Base-by-base conservation (phyloP, 441 rosid species). In the Manihot esculenta region DNA sequence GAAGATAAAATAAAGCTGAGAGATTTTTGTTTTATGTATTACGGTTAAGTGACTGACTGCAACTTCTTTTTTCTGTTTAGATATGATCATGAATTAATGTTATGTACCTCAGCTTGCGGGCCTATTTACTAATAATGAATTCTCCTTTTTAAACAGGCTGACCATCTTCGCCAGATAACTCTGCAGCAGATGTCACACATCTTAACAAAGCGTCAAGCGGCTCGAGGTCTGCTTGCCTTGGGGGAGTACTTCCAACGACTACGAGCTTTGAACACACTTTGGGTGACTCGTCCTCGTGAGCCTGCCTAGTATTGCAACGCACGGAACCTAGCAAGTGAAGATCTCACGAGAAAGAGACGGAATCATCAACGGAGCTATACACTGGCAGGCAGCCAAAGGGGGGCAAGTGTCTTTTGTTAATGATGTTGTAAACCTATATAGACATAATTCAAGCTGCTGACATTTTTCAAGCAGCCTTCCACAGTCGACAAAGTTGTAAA, bases 201-300 rank as follows among this genome's bases (percentile, higher is more conserved):
- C 83, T 82, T 96, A 68, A 93, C 97, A 60, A 87, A 76, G 11
- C 84, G 89, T 41, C 98, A 93, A 71, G 89, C 96, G 2, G 99
- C 97, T 70, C 80, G 92, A 59, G 92, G 97, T 21, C 84, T 96
- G 72, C 88, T 96, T 65, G 93, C 90, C n/a, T 78, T 93, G 80
- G 97, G 96, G 13, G 97, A 96, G 83, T 96, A 93, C 84, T 88
- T 88, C 72, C 89, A 87, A 72, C 88, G 97, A 68, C 86, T 93
- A 41, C 84, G 91, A 62, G 94, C 86, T 72, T 74, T 96, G 69
- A 96, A 97, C 74, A 74, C 86, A 15, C 77, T 87, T 38, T 96
- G 97, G 97, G 84, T 86, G n/a, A 77, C 81, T 61, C 90, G 87
- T 62, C 86, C 80, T 55, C 88, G 78, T 6, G 91, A 93, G 65